Evolutionary conservation across 1,284 basidiomycete species (phyloP).

Genomic region (Neotropicomus parvogracilis): DNA sequence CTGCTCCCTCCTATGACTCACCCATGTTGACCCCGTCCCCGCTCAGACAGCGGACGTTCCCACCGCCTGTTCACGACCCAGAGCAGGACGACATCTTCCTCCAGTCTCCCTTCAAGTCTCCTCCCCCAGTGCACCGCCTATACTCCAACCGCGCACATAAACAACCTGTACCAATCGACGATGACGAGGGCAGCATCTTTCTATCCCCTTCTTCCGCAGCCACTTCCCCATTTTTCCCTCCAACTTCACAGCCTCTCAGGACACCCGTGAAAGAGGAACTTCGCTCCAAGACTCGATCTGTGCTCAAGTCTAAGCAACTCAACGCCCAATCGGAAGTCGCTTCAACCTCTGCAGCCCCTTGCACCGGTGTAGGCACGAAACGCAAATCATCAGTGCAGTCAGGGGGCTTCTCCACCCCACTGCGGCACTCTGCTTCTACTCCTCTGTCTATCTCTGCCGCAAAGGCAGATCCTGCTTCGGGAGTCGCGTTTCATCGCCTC

Average conservation of each 20-base stretch:
- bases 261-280: conserved; percentile 53
- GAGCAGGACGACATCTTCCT: conserved; percentile 49
- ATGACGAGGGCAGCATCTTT: conserved; percentile 55
- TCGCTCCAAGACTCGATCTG: conserved; percentile 30
- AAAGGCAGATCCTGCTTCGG: conserved; percentile 30
- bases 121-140: conserved; percentile 39
- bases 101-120: conserved; percentile 51
- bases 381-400: conserved; percentile 49
- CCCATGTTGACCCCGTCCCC: conserved; percentile 65
- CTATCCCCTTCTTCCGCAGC: conserved; percentile 43
- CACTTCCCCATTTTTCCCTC: conserved; percentile 39
- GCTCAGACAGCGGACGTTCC: conserved; percentile 42
- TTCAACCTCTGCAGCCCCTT: conserved; percentile 20
- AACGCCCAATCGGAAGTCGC: conserved; percentile 26
- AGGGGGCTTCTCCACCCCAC: conserved; percentile 40
- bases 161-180: conserved; percentile 50
- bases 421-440: conserved; percentile 41
- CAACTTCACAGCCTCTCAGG: conserved; percentile 44
- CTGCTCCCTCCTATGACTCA: conserved; percentile 42
- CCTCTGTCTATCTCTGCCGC: conserved; percentile 49
- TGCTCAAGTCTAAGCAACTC: conserved; percentile 34
- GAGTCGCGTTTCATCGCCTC: conserved; percentile 53
- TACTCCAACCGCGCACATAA: conserved; percentile 34
- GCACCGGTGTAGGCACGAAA: conserved; percentile 51
- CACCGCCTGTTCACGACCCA: conserved; percentile 33